Conservation (phyloP, 1,284 basidiomycete species). For the Cutaneotrichosporon cutaneum region DNA sequence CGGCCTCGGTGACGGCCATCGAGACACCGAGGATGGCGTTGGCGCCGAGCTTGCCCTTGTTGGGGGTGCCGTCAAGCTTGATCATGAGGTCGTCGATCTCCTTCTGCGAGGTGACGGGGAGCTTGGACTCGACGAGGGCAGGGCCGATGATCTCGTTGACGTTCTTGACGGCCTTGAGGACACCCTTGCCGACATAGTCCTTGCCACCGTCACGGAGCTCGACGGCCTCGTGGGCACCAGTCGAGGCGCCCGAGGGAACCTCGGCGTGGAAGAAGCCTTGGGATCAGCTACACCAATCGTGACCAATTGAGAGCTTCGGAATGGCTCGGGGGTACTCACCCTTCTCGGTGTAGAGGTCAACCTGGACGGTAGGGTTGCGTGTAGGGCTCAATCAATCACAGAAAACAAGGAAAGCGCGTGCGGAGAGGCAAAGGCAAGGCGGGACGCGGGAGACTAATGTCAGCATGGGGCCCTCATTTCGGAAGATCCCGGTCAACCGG, state of each 20-base stretch:
- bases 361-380: conserved; percentile 88
- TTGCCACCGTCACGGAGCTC: conserved; percentile 98
- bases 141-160: conserved; percentile 92
- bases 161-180: conserved; percentile 89
- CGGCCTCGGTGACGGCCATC: conserved; percentile 93
- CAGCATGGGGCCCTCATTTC: conserved; percentile 22
- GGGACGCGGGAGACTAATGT: conserved; percentile 23
- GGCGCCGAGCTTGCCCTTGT: conserved; percentile 99
- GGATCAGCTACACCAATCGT: neutral
- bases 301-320: neutral
- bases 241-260: conserved; percentile 97
- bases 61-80: conserved; percentile 94
- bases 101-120: conserved; percentile 89
- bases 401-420: neutral
- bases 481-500: neutral
- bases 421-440: neutral
- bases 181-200: conserved; percentile 96
- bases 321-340: conserved; percentile 56
- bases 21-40: conserved; percentile 99
- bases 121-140: conserved; percentile 78
- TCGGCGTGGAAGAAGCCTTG: conserved; percentile 89
- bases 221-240: conserved; percentile 96
- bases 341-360: conserved; percentile 84
- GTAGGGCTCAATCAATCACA: conserved; percentile 34
- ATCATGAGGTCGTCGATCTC: conserved; percentile 98